Evolutionary conservation across 306 rosid species (phyloP), one percentile per base, ranked within the genome.

Genomic region (Sindora glabra): DNA sequence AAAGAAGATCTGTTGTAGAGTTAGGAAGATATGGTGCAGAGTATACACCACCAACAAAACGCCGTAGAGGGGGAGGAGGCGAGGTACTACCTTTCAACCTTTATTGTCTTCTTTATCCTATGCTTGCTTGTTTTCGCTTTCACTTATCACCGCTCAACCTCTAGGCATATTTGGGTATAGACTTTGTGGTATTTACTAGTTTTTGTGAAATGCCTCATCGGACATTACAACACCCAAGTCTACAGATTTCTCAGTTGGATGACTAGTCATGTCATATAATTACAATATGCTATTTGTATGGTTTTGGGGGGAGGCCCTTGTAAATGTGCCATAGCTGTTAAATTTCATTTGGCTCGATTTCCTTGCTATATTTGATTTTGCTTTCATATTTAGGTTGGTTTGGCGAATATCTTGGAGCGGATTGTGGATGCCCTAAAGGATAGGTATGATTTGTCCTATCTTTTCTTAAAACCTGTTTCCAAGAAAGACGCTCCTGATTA

Each of bases 51-150:
- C 75, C 76, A 65, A 73, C 92, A 18, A 92, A 92, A 68, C 96
- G 98, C 29, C 82, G 96, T n/a, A 79, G 89, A 80, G 98, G 95
- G 32, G 98, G 98, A 65, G 95, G 85, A 75, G 98, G 92, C 81
- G 79, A 71, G 79, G 83, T 74, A 73, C 56, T 50, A n/a, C n/a
- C 55, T 68, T 65, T 61, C 62, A 8, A 56, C 64, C 77, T 59
- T 25, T 21, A 33, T 44, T 74, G 41, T 55, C 46, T 55, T 51
- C 64, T 48, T 62, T 36, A 14, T 51, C 12, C 8, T 29, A 4
- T 4, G 34, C 34, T 6, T 47, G 48, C 17, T n/a, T 66, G 27
- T 76, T 68, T 82, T 54, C 30, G 46, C 33, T 36, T 29, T 9
- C 34, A 29, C 5, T 4, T 4, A 2, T 29, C 21, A 46, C n/a